phyloP scores from a whole-genome alignment of 2,329 filamentous ascomycete species.

The Shiraia bambusicola region DNA sequence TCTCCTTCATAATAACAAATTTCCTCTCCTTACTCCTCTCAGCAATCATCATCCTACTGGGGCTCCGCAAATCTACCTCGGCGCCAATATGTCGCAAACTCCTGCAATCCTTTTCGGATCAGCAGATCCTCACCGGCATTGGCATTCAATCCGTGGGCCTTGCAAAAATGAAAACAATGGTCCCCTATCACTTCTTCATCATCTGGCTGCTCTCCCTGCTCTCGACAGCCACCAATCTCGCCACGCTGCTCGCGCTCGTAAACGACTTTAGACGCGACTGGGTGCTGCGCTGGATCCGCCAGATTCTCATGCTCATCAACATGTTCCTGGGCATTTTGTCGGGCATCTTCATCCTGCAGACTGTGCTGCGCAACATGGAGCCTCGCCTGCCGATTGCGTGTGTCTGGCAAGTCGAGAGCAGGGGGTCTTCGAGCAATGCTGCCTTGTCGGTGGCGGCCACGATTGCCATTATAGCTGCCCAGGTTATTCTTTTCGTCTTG shows the following conservation, averaged over 20 bases:
- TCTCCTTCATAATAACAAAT: slow-evolving; percentile 68
- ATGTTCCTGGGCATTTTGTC: slow-evolving; percentile 59
- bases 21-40: slow-evolving; percentile 58
- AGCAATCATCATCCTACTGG: slow-evolving; percentile 59
- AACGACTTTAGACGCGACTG: slow-evolving; percentile 67
- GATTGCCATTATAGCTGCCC: slow-evolving; percentile 61
- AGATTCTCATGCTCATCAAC: slow-evolving; percentile 67
- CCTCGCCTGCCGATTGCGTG: slow-evolving; percentile 62
- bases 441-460: slow-evolving; percentile 60
- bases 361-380: slow-evolving; percentile 55
- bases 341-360: slow-evolving; percentile 59
- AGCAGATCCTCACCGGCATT: slow-evolving; percentile 69
- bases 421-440: slow-evolving; percentile 43
- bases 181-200: slow-evolving; percentile 70
- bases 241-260: slow-evolving; percentile 64
- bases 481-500: slow-evolving; percentile 59
- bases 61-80: slow-evolving; percentile 50
- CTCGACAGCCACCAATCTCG: slow-evolving; percentile 66
- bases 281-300: slow-evolving; percentile 66
- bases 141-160: slow-evolving; percentile 67
- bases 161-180: slow-evolving; percentile 59
- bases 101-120: slow-evolving; percentile 65
- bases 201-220: slow-evolving; percentile 68
- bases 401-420: slow-evolving; percentile 55
- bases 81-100: slow-evolving; percentile 62